Conservation (phyloP, 2,329 filamentous ascomycete species). For the Ascochyta pisi region DNA sequence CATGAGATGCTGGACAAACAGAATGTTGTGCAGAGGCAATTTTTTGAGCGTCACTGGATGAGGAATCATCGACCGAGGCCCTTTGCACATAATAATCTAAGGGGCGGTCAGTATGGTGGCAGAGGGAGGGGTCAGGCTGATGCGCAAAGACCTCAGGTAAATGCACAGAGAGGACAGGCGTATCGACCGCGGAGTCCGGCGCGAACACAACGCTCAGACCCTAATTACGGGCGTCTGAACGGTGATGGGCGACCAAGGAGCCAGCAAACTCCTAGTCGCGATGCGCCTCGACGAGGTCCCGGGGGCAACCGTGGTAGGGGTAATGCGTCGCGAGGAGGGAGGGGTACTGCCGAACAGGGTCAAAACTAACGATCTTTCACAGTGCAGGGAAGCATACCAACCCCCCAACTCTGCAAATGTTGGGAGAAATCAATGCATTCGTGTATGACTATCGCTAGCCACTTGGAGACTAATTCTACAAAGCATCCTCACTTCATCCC, state of each 20-base stretch:
- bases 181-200: not conserved
- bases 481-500: no score
- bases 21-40: constrained; percentile 20
- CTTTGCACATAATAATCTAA: not conserved
- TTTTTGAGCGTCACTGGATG: constrained; percentile 25
- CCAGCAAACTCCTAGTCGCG: not conserved
- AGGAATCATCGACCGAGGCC: not conserved
- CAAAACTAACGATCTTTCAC: not conserved
- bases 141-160: not conserved
- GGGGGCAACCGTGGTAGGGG: constrained; percentile 5
- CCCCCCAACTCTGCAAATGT: no score
- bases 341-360: not conserved
- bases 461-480: no score
- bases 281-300: not conserved
- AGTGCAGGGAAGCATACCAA: not conserved
- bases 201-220: not conserved
- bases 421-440: no score
- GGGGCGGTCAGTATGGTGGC: not conserved
- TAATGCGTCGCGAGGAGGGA: not conserved
- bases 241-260: not conserved
- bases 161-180: not conserved
- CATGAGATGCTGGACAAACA: constrained; percentile 24
- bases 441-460: no score
- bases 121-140: not conserved
- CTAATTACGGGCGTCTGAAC: not conserved